Conservation (phyloP, 257 asterid genomes). For the Gentiana straminea region DNA sequence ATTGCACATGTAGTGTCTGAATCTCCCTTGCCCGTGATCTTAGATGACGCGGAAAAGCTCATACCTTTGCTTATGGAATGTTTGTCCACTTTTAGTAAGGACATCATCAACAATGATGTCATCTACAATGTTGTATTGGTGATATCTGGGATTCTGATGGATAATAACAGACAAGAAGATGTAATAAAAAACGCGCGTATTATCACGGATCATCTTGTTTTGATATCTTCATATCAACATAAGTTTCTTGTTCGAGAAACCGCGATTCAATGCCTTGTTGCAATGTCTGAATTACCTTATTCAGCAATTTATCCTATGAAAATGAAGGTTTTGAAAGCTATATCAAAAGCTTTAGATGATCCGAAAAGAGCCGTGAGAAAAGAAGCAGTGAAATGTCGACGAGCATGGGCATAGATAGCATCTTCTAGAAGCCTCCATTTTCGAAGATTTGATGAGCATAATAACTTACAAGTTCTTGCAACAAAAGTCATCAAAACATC, state of each 20-base stretch:
- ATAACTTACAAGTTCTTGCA: too few species aligned
- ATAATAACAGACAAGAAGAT: constrained; percentile 64
- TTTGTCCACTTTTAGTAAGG: constrained; percentile 45
- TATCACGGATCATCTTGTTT: constrained; percentile 43
- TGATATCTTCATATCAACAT: constrained; percentile 46
- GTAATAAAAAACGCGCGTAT: constrained; percentile 50
- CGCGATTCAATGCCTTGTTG: constrained; percentile 83
- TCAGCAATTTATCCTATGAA: constrained; percentile 68
- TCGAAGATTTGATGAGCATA: constrained; percentile 11
- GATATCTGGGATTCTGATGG: constrained; percentile 65
- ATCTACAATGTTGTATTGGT: constrained; percentile 54
- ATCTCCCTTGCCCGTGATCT: constrained; percentile 64
- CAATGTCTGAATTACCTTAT: constrained; percentile 64
- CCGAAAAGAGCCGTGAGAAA: constrained; percentile 78
- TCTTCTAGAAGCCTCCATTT: constrained; percentile 40
- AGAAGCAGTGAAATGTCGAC: constrained; percentile 89
- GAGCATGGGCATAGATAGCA: constrained; percentile 67
- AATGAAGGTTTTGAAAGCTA: constrained; percentile 67
- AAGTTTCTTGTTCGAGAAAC: constrained; percentile 83
- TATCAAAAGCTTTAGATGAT: constrained; percentile 72
- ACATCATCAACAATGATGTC: constrained; percentile 47
- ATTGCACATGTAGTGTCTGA: constrained; percentile 60
- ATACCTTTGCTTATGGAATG: constrained; percentile 65
- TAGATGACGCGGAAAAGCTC: constrained; percentile 75
- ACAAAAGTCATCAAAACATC: too few species aligned